Evolutionary conservation across 495 filamentous ascomycete genomes (phyloP).

Genomic region (Penicillium turbatum): DNA sequence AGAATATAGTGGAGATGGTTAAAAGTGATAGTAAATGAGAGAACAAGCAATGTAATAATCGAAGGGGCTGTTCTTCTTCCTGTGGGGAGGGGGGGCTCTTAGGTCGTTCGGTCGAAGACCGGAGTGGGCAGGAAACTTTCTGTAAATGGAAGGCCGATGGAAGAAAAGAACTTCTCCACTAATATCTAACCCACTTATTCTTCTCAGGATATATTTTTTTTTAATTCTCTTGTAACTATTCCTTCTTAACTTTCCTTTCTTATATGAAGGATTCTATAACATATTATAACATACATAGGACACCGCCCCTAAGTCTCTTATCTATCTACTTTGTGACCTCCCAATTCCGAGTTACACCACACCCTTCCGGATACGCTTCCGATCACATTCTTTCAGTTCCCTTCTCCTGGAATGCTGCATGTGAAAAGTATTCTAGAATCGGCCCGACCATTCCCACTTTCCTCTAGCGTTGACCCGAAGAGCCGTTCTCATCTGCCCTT

Average conservation of each 20-base stretch:
- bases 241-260: no score
- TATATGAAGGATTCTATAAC: no score
- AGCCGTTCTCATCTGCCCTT: conserved; percentile 2
- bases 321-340: no score
- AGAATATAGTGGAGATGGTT: not conserved
- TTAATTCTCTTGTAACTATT: not conserved
- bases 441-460: conserved; percentile 15
- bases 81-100: not conserved
- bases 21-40: not conserved
- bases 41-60: conserved; percentile 8
- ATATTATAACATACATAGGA: no score
- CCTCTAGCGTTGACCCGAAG: conserved; percentile 8
- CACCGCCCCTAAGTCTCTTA: no score
- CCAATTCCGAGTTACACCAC: conserved; percentile 1
- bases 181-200: conserved; percentile 11
- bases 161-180: conserved; percentile 18
- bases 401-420: conserved; percentile 5
- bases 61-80: not conserved
- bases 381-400: conserved; percentile 2
- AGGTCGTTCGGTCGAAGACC: conserved; percentile 13
- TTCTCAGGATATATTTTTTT: not conserved
- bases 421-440: conserved; percentile 8
- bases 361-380: not conserved
- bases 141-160: conserved; percentile 23
- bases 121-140: conserved; percentile 4